phyloP scores from a whole-genome alignment of 192 early-diverging fungal species.

The Coemansia sp. region DNA sequence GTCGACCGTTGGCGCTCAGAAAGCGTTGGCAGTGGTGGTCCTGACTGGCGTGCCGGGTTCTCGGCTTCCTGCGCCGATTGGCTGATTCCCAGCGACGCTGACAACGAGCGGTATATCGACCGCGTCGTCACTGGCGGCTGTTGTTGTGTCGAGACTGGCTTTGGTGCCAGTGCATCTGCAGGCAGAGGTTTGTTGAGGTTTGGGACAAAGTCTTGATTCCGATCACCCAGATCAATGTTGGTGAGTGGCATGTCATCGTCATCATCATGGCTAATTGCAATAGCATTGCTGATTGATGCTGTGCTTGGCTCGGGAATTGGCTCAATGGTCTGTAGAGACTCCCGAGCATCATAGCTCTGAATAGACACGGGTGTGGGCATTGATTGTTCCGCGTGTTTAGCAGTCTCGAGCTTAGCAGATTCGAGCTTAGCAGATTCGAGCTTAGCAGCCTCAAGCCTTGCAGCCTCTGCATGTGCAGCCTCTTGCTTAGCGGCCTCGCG shows the following conservation, averaged over 20 bases:
- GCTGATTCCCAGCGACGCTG: conserved; percentile 46
- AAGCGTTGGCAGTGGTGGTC: conserved; percentile 15
- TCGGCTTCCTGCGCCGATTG: conserved; percentile 9
- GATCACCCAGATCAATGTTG: conserved; percentile 14
- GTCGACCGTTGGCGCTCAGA: conserved; percentile 38
- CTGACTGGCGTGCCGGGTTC: conserved; percentile 7
- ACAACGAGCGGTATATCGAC: conserved; percentile 50
- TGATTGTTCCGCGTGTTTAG: not conserved
- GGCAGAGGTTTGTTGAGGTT: conserved; percentile 25
- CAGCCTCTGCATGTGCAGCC: not conserved
- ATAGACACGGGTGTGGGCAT: conserved; percentile 7
- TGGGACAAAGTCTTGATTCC: not conserved
- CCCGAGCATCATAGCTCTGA: not conserved
- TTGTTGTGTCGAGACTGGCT: not conserved
- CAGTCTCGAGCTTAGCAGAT: not conserved
- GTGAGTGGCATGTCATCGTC: conserved; percentile 29
- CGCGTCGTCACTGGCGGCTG: conserved; percentile 11
- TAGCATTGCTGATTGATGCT: not conserved
- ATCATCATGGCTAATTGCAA: conserved; percentile 12
- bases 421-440: not conserved
- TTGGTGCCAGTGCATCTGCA: not conserved
- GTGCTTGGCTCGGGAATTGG: not conserved
- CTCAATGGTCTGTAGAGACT: not conserved
- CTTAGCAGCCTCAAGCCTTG: too few species aligned
- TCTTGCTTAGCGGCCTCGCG: not conserved